These are phyloP conservation scores for Trypanosoma melophagium DNA, from an alignment of 208 protist species.

Conservation along the genomic window DNA sequence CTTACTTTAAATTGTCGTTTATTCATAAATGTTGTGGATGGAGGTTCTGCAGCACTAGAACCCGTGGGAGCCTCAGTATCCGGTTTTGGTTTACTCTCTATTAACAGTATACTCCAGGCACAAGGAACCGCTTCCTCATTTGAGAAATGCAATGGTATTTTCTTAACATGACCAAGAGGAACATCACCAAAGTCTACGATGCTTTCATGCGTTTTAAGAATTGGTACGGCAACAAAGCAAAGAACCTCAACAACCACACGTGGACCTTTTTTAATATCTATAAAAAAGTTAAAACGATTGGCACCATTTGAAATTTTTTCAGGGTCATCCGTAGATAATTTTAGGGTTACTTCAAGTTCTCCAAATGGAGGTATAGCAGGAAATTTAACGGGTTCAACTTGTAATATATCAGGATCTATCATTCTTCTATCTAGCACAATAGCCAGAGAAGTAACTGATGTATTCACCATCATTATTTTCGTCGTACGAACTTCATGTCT, in stretches of 20 bases:
- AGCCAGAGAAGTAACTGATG: slow-evolving; percentile 57
- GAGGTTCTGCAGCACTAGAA: not conserved
- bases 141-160: slow-evolving; percentile 78
- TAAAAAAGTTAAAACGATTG: slow-evolving; percentile 75
- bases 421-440: slow-evolving; percentile 82
- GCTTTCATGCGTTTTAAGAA: slow-evolving; percentile 61
- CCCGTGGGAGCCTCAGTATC: not conserved
- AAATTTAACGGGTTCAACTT: slow-evolving; percentile 80
- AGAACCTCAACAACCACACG: slow-evolving; percentile 76
- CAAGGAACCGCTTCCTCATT: slow-evolving; percentile 90
- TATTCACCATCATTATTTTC: slow-evolving; percentile 86
- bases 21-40: not conserved
- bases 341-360: slow-evolving; percentile 50
- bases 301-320: slow-evolving; percentile 31
- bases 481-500: slow-evolving; percentile 76
- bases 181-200: slow-evolving; percentile 88
- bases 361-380: slow-evolving; percentile 55
- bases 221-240: slow-evolving; percentile 92
- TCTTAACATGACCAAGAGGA: slow-evolving; percentile 78
- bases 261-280: slow-evolving; percentile 87
- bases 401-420: slow-evolving; percentile 50
- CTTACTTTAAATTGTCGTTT: slow-evolving; percentile 69
- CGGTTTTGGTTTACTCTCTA: slow-evolving; percentile 28
- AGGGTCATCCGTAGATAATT: slow-evolving; percentile 42
- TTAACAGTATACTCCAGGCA: slow-evolving; percentile 80